Percentiles rank a stretch among this genome's conserved stretches.
These are phyloP conservation scores for Nakazawaea ishiwadae DNA, from an alignment of 805 yeast genomes.

Conservation along the genomic window DNA sequence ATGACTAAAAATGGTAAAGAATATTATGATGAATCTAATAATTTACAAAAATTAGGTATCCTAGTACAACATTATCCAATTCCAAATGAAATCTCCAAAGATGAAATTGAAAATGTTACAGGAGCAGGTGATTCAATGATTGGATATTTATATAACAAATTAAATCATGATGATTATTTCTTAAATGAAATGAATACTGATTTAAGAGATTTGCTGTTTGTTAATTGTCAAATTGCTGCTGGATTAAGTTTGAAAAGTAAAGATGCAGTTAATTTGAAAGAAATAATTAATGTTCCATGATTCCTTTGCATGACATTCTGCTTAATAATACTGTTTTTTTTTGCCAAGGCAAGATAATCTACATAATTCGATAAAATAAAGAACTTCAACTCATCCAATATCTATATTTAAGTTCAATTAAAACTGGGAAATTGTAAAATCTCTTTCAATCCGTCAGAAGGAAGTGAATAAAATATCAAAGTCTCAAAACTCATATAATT, in stretches of 20 bases:
- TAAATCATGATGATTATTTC: conserved; percentile 20
- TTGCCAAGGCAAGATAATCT: no score
- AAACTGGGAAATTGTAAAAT: no score
- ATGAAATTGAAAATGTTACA: conserved; percentile 57
- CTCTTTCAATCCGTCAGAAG: no score
- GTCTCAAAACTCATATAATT: no score
- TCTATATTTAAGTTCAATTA: no score
- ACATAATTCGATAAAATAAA: no score
- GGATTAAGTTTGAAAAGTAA: conserved; percentile 18
- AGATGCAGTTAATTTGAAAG: conserved; percentile 21
- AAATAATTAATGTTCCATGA: conserved; percentile 7
- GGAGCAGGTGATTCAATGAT: conserved; percentile 87
- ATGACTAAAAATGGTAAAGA: conserved; percentile 13
- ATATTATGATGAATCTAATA: conserved; percentile 18
- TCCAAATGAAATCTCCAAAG: conserved; percentile 28
- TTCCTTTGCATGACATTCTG: no score
- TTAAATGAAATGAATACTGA: conserved; percentile 7
- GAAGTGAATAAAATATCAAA: no score
- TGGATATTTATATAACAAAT: conserved; percentile 53
- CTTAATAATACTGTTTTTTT: no score
- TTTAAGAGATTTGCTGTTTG: conserved; percentile 18
- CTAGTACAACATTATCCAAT: conserved; percentile 59
- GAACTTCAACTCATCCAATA: no score
- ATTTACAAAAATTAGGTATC: conserved; percentile 38
- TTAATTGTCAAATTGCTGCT: conserved; percentile 23